Conservation (phyloP, 108 stramenopile species). For the Cyclotella choctawhatcheeana region DNA sequence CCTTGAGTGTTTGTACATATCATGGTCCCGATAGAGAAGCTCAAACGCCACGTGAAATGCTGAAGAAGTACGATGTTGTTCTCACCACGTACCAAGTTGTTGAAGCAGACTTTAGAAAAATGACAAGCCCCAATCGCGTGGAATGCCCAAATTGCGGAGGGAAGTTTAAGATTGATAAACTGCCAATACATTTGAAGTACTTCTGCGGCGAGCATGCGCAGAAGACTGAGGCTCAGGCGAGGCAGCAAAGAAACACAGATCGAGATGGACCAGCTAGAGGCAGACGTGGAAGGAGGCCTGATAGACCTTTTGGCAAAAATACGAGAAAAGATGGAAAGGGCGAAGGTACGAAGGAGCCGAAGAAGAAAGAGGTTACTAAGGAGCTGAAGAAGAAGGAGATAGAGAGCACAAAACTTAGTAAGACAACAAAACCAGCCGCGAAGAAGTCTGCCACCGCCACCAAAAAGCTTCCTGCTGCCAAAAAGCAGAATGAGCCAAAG, state of each 20-base stretch:
- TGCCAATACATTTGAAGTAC: conserved; percentile 91
- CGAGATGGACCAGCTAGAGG: conserved; percentile 37
- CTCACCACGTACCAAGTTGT: conserved; percentile 97
- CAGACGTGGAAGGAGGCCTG: conserved; percentile 37
- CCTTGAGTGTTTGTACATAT: conserved; percentile 87
- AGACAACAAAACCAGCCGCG: background rate
- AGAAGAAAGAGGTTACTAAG: conserved; percentile 1
- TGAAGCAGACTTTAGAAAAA: conserved; percentile 93
- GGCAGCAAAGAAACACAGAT: conserved; percentile 81
- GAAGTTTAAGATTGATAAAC: conserved; percentile 88
- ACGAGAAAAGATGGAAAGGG: conserved; percentile 15
- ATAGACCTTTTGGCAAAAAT: conserved; percentile 31
- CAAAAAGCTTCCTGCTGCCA: conserved; percentile 51
- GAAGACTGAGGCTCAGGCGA: conserved; percentile 92
- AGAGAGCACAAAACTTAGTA: conserved; percentile 12
- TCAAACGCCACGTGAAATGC: conserved; percentile 67
- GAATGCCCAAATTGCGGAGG: conserved; percentile 92
- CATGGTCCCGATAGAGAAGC: conserved; percentile 87
- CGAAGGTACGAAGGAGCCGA: background rate
- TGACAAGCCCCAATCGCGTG: conserved; percentile 92
- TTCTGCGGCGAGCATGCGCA: conserved; percentile 95
- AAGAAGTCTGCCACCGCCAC: background rate
- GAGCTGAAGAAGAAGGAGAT: conserved; percentile 9
- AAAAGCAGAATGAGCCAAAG: conserved; percentile 4
- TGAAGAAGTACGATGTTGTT: conserved; percentile 92